Conservation (phyloP, 2,329 filamentous ascomycete species). For the Dryadomyces quercus-mongolicae region DNA sequence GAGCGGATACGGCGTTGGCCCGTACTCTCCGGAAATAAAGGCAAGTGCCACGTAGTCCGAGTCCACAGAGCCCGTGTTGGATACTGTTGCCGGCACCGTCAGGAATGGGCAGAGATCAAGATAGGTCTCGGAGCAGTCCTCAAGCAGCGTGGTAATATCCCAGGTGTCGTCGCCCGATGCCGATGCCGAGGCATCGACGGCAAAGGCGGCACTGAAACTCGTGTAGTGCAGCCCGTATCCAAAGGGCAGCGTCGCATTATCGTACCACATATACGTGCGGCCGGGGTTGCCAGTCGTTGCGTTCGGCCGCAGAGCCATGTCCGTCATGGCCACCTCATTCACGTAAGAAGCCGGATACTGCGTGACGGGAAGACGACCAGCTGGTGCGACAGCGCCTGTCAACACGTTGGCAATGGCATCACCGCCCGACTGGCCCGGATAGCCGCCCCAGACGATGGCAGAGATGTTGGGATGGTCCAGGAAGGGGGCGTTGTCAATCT, state of each 20-base stretch:
- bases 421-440: slow-evolving; percentile 48
- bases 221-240: slow-evolving; percentile 48
- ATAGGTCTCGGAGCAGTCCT: slow-evolving; percentile 22
- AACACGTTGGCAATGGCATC: slow-evolving; percentile 41
- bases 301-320: slow-evolving; percentile 39
- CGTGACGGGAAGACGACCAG: slow-evolving; percentile 42
- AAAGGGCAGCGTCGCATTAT: slow-evolving; percentile 36
- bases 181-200: background rate
- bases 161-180: background rate
- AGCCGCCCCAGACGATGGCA: slow-evolving; percentile 44
- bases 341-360: slow-evolving; percentile 43
- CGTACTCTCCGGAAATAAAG: slow-evolving; percentile 33
- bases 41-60: slow-evolving; percentile 42
- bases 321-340: slow-evolving; percentile 36
- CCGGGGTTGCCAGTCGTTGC: slow-evolving; percentile 23
- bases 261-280: slow-evolving; percentile 48
- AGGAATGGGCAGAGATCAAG: slow-evolving; percentile 9
- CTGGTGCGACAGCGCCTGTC: slow-evolving; percentile 35
- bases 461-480: slow-evolving; percentile 33
- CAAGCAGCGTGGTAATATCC: slow-evolving; percentile 2
- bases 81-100: slow-evolving; percentile 20
- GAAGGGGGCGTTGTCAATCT: slow-evolving; percentile 38
- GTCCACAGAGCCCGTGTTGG: slow-evolving; percentile 30
- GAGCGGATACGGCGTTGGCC: slow-evolving; percentile 36
- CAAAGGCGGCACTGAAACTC: slow-evolving; percentile 26